Evolutionary conservation across 2,329 filamentous ascomycete species (phyloP), one percentile per base, ranked within the genome.

Genomic region (Periconia sp.): DNA sequence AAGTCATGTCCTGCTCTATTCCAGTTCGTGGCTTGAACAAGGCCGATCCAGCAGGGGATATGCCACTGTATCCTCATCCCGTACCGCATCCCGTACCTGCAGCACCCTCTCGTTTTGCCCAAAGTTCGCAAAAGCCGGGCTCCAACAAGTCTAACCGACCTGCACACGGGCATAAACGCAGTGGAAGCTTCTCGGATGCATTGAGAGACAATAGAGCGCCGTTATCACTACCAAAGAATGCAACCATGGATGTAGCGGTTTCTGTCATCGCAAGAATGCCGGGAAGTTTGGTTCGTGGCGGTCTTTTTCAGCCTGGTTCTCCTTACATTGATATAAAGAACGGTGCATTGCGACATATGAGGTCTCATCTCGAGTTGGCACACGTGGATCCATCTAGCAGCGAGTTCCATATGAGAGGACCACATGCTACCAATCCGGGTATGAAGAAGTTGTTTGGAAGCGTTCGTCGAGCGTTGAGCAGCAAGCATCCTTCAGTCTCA

Each of bases 381-480:
- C 55, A 57, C 6, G 65, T 67, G n/a, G 68, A 71, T 19, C 23
- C 62, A 8, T 57, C 62, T 19, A 55, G 50, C 18, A 54, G 52
- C 15, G 65, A 71, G 23, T 31, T 63, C 37, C 59, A 68, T 49
- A 52, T 59, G 8, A 58, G 63, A 52, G 56, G 58, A 40, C 61
- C 60, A 1, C 56, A 69, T 52, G 56, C 62, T 37, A 60, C 61
- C 19, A 45, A 72, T 50, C 88, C 89, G 31, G 91, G 90, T 2
- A 90, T 97, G 81, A 92, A 88, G 72, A 94, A 87, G 62, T 82
- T 97, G 0, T 82, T 99, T 47, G 90, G 92, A 7, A 93, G 90
- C 57, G 90, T 97, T 37, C 88, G 92, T 17, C 86, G 91, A 58
- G 92, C 88, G 6, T 74, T 97, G 46, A 91, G 91, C 69, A 90